A percentile compares a stretch with the other conserved stretches of the same genome.
Evolutionary conservation across 805 yeast species (phyloP).

Genomic region (Yamadazyma akitaensis): DNA sequence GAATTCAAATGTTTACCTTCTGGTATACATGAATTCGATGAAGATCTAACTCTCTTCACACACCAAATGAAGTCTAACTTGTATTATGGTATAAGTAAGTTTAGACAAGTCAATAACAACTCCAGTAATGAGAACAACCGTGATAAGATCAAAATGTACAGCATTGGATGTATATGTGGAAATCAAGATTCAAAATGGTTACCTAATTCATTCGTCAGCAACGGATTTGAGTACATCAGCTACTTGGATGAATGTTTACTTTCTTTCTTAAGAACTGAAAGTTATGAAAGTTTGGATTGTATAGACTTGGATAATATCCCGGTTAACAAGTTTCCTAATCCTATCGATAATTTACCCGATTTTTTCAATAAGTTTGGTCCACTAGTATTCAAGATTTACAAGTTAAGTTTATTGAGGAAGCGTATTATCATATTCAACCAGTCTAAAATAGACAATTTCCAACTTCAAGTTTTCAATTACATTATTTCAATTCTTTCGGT

Average conservation of each 20-base stretch:
- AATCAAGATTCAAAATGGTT: constrained; percentile 28
- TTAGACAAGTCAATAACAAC: constrained; percentile 15
- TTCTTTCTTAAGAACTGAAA: constrained; percentile 19
- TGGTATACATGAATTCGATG: constrained; percentile 35
- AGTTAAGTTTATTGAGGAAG: constrained; percentile 55
- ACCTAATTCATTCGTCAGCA: constrained; percentile 31
- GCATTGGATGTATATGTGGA: constrained; percentile 36
- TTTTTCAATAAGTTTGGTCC: constrained; percentile 60
- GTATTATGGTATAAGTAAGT: constrained; percentile 36
- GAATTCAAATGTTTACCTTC: constrained; percentile 41
- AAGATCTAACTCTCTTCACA: constrained; percentile 29
- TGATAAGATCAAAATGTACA: constrained; percentile 34
- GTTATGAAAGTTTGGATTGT: constrained; percentile 13
- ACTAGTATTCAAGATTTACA: constrained; percentile 60
- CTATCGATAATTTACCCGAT: constrained; percentile 31
- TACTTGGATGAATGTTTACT: constrained; percentile 24
- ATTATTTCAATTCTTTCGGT: constrained; percentile 58
- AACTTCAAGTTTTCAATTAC: constrained; percentile 49
- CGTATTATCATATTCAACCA: constrained; percentile 47
- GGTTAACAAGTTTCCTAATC: constrained; percentile 7
- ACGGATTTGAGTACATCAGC: constrained; percentile 39
- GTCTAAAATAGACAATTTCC: constrained; percentile 20
- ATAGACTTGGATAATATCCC: constrained; percentile 15
- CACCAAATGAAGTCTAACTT: constrained; percentile 21
- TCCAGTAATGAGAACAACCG: constrained; percentile 15